A percentile compares a stretch with the other conserved stretches of the same genome.
Conservation (phyloP, 2,329 filamentous ascomycete species). For the Stachybotrys echinatus region DNA sequence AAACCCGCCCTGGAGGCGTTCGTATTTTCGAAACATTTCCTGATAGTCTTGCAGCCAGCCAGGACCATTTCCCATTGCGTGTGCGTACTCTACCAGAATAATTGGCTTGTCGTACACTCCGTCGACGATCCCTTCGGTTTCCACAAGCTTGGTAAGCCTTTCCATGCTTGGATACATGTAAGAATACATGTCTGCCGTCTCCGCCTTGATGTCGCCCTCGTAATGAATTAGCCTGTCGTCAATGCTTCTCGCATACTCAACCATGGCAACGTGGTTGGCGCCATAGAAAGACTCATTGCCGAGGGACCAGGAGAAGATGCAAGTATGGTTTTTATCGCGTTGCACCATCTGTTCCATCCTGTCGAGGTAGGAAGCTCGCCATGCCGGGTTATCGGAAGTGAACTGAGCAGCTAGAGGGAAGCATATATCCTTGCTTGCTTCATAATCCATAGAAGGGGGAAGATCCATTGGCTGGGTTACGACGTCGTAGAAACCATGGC, state of each 20-base stretch:
- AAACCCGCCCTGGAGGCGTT: constrained; percentile 53
- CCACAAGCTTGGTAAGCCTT: constrained; percentile 7
- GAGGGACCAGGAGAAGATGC: constrained; percentile 65
- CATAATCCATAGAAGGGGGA: constrained; percentile 1
- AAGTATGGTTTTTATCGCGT: constrained; percentile 55
- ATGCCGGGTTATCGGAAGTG: constrained; percentile 55
- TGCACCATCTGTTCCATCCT: constrained; percentile 59
- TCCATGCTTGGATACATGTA: constrained; percentile 59
- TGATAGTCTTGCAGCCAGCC: constrained; percentile 64
- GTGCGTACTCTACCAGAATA: constrained; percentile 49
- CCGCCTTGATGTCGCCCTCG: constrained; percentile 54
- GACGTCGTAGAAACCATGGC: constrained; percentile 42
- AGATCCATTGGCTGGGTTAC: constrained; percentile 6
- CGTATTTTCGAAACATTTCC: constrained; percentile 54
- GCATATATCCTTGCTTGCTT: constrained; percentile 3
- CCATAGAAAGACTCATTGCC: constrained; percentile 71
- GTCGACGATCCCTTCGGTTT: not conserved
- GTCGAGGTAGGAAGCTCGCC: constrained; percentile 62
- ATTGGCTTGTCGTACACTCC: constrained; percentile 42
- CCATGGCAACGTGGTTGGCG: constrained; percentile 63
- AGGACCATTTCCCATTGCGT: constrained; percentile 70
- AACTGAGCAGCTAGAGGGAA: constrained; percentile 22
- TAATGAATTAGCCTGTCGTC: constrained; percentile 62
- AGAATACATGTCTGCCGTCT: constrained; percentile 57
- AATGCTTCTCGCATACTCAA: constrained; percentile 51